A percentile compares a stretch with the other conserved stretches of the same genome.
phyloP scores from a whole-genome alignment of 1,284 basidiomycete species.

The Neolentinus lepideus region DNA sequence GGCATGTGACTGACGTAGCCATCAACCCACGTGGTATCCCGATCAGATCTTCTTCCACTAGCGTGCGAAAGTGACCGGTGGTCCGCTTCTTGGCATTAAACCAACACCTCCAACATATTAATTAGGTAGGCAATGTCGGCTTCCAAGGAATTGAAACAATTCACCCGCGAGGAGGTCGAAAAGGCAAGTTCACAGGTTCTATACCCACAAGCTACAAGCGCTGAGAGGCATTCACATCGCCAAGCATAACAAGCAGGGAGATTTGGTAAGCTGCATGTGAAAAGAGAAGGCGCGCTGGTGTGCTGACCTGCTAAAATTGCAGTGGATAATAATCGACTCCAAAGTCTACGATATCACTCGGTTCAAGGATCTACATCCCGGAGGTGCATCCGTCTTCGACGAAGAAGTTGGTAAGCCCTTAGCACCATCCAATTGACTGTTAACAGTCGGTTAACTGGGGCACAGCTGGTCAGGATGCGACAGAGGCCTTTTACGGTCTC shows the following conservation, averaged over 20 bases:
- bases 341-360: slow-evolving; percentile 78
- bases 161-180: slow-evolving; percentile 46
- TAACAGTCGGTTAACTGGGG: not conserved
- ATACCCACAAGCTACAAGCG: not conserved
- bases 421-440: not conserved
- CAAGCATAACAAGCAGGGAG: slow-evolving; percentile 58
- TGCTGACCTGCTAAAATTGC: not conserved
- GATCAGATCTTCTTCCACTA: no score
- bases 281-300: not conserved
- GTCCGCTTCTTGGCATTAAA: no score
- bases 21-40: no score
- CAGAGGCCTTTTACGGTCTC: slow-evolving; percentile 79
- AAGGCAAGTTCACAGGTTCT: slow-evolving; percentile 28
- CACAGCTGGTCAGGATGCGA: slow-evolving; percentile 77
- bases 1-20: no score
- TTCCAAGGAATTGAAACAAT: slow-evolving; percentile 35
- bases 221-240: not conserved
- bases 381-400: slow-evolving; percentile 69
- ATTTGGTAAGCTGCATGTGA: slow-evolving; percentile 32
- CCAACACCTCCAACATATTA: no score
- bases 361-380: slow-evolving; percentile 78
- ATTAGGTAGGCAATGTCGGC: slow-evolving; percentile 31
- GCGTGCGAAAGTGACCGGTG: no score
- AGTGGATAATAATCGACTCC: slow-evolving; percentile 83
- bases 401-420: slow-evolving; percentile 37